phyloP scores from a whole-genome alignment of 2,329 filamentous ascomycete species.

The Arthrobotrys sinensis region DNA sequence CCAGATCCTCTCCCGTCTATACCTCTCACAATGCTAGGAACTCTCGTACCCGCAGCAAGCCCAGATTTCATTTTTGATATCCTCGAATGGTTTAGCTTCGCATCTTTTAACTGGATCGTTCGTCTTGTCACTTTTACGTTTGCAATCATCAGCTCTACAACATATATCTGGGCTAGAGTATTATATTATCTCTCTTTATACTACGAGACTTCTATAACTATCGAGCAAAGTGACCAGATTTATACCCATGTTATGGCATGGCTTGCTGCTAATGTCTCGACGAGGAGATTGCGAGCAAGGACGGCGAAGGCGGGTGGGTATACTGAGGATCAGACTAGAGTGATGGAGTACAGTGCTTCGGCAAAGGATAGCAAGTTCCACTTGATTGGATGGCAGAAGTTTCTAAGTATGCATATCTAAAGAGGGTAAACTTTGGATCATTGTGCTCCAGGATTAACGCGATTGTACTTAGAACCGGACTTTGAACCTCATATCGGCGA shows the following conservation, averaged over 20 bases:
- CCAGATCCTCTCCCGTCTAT: constrained; percentile 4
- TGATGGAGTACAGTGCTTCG: constrained; percentile 19
- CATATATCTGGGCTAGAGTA: constrained; percentile 29
- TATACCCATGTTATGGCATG: constrained; percentile 50
- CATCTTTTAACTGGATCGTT: constrained; percentile 32
- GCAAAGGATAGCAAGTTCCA: constrained; percentile 29
- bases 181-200: constrained; percentile 19
- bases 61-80: constrained; percentile 2
- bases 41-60: constrained; percentile 3
- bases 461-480: constrained; percentile 16
- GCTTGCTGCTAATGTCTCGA: constrained; percentile 35
- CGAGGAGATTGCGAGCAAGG: constrained; percentile 36
- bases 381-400: constrained; percentile 46
- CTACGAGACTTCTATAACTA: constrained; percentile 34
- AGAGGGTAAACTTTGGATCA: not conserved
- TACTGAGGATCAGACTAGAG: constrained; percentile 11
- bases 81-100: constrained; percentile 17
- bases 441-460: not conserved
- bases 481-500: constrained; percentile 38
- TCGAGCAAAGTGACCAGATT: constrained; percentile 34
- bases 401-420: constrained; percentile 29
- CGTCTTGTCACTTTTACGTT: constrained; percentile 11
- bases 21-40: constrained; percentile 38
- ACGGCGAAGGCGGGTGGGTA: constrained; percentile 13
- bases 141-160: constrained; percentile 31